Base-by-base conservation (phyloP, 1,139 yeast species). In the Hansenula lynferdii region DNA sequence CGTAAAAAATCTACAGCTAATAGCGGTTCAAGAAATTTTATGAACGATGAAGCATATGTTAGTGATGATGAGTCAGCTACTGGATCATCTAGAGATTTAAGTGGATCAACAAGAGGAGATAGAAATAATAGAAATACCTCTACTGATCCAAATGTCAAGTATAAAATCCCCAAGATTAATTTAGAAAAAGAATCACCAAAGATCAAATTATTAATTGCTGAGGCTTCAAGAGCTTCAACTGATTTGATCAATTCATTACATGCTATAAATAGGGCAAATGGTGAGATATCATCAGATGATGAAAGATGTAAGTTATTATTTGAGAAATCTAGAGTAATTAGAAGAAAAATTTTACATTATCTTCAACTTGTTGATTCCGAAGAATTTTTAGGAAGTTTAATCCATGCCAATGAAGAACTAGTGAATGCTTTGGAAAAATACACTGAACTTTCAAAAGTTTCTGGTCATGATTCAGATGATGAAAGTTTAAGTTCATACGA, bases 351-450 rank as follows among this genome's bases (percentile, higher is more conserved):
- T 15, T 68, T 92, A 50, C 69, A 87, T 48, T 89, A 89, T 57
- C 69, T 92, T 47, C 97, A 92, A 61, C 71, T 78, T 42, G 85
- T 87, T 30, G 82, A 79, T 41, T 70, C 71, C 31, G 97, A 89
- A 48, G 96, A 86, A 55, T 84, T 81, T 48, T 65, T 92, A 50
- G 97, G 97, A 9, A 75, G 90, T 37, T 70, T 92, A 49, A 77
- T 92, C 43, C 83, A 77, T 47, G 95, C 96, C 36, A 92, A 92
- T 57, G 98, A 92, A 53, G 90, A 84, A 54, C 71, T 92, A 46
- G 95, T 92, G 10, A 67, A 67, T 6, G 81, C 89, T 0, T 70
- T 92, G 53, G 77, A 80, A 51, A 63, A 69, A 43, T 89, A 79
- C 57, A 96, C 90, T 46, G 70, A 72, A 39, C 57, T 58, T 51